phyloP scores from a whole-genome alignment of 2,329 filamentous ascomycete genomes.

The Fusarium sp. region DNA sequence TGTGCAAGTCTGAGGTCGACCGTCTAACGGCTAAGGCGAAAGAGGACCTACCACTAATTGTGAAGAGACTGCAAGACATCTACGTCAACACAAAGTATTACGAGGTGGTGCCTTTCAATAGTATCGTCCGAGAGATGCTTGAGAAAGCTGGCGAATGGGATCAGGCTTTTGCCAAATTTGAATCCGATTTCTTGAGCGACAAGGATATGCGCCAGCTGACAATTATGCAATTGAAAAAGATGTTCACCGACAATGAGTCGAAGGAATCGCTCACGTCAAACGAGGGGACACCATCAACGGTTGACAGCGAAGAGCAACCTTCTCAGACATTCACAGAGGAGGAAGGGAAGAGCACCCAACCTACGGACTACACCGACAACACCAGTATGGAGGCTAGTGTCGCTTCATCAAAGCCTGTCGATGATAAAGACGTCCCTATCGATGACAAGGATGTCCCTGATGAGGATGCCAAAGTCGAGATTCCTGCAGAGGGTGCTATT shows the following conservation, averaged over 20 bases:
- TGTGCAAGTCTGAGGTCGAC: slow-evolving; percentile 86
- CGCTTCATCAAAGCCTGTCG: slow-evolving; percentile 42
- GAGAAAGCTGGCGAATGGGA: slow-evolving; percentile 97
- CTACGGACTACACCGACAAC: slow-evolving; percentile 55
- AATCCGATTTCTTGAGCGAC: slow-evolving; percentile 93
- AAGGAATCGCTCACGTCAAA: slow-evolving; percentile 78
- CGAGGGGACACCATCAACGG: slow-evolving; percentile 72
- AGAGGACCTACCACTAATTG: slow-evolving; percentile 81
- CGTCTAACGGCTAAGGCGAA: slow-evolving; percentile 80
- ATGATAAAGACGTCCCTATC: slow-evolving; percentile 35
- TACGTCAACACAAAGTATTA: slow-evolving; percentile 97
- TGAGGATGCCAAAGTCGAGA: slow-evolving; percentile 49
- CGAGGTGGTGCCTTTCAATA: slow-evolving; percentile 93
- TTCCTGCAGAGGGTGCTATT: slow-evolving; percentile 53
- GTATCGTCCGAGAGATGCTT: slow-evolving; percentile 87
- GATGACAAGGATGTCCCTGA: slow-evolving; percentile 42
- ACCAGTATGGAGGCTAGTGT: slow-evolving; percentile 50
- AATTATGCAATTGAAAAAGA: slow-evolving; percentile 90
- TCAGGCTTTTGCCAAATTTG: slow-evolving; percentile 87
- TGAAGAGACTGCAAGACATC: slow-evolving; percentile 84
- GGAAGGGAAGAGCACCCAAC: slow-evolving; percentile 61
- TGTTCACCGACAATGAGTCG: slow-evolving; percentile 92
- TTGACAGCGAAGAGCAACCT: slow-evolving; percentile 61
- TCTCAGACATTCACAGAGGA: slow-evolving; percentile 60
- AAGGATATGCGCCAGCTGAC: slow-evolving; percentile 95